Conservation (phyloP, 2,329 filamentous ascomycete species). For the Alternaria postmessia region DNA sequence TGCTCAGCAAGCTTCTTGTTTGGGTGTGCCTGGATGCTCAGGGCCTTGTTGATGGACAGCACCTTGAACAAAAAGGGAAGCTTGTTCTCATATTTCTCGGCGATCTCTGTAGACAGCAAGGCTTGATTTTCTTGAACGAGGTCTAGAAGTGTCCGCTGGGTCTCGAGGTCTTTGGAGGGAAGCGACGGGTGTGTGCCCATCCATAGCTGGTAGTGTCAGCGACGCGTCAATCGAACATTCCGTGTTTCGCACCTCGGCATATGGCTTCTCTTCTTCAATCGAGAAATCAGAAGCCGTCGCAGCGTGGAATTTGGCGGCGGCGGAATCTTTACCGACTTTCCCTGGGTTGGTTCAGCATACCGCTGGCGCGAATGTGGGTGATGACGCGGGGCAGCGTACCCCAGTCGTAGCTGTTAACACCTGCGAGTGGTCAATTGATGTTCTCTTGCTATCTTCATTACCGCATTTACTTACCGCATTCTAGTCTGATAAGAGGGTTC, state of each 20-base stretch:
- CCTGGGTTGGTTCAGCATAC: slow-evolving; percentile 58
- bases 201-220: slow-evolving; percentile 75
- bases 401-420: slow-evolving; percentile 99
- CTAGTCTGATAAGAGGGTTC: slow-evolving; percentile 83
- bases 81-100: slow-evolving; percentile 78
- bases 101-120: slow-evolving; percentile 77
- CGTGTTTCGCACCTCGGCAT: slow-evolving; percentile 75
- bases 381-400: slow-evolving; percentile 59
- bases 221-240: neutral
- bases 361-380: slow-evolving; percentile 21
- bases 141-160: slow-evolving; percentile 85
- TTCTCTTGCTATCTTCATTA: slow-evolving; percentile 13
- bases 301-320: slow-evolving; percentile 87
- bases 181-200: slow-evolving; percentile 99
- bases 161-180: slow-evolving; percentile 86
- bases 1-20: slow-evolving; percentile 94
- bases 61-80: slow-evolving; percentile 98
- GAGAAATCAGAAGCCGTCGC: slow-evolving; percentile 81
- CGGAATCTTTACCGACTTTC: slow-evolving; percentile 86
- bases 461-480: slow-evolving; percentile 65
- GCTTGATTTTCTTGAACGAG: slow-evolving; percentile 86
- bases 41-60: slow-evolving; percentile 90
- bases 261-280: slow-evolving; percentile 87
- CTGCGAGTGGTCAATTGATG: slow-evolving; percentile 57
- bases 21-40: slow-evolving; percentile 96